Base-by-base conservation (phyloP, 805 yeast genomes). In the Cyberlindnera maritima region DNA sequence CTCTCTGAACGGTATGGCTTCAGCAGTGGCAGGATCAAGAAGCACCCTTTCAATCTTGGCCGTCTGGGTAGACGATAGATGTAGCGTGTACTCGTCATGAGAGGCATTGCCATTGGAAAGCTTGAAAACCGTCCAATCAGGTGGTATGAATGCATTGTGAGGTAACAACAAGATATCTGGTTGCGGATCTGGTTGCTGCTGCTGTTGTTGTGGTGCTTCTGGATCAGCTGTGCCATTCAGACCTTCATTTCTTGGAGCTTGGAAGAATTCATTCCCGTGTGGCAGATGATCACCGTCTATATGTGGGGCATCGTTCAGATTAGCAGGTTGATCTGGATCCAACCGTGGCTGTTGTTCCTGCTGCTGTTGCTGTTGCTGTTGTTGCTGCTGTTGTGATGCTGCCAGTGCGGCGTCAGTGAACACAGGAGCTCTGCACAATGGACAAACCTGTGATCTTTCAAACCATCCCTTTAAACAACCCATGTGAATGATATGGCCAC, bases 381-480 rank as follows among this genome's bases (percentile, higher is more conserved):
- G 43, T 34, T 28, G 45, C 6, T 33, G 46, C 29, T 15, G 31
- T 28, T 17, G 46, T 17, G 37, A 36, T 26, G n/a, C n/a, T n/a
- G n/a, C n/a, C n/a, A n/a, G n/a, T n/a, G 28, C 43, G 32, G 57
- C 62, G 41, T 58, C 62, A 41, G 61, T 70, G 52, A 80, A 75
- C 2, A 89, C 95, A 11, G 81, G 78, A 26, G 83, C 72, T 50
- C 96, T 74, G 64, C 99, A 94, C 44, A 91, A 80, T 2, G 99
- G 99, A 69, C 99, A 94, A n/a, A 80, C 79, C 56, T 85, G 92
- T 0, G 96, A 88, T 54, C 96, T 77, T 60, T 88, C 95, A 56
- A 94, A 72, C 99, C 99, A 94, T 55, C 86, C 84, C 59, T 88
- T 86, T 52, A 94, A 74, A 64, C 99, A 94, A 4, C 94, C 91